phyloP scores from a whole-genome alignment of 2,329 filamentous ascomycete genomes.

The Aspergillus aculeatinus region DNA sequence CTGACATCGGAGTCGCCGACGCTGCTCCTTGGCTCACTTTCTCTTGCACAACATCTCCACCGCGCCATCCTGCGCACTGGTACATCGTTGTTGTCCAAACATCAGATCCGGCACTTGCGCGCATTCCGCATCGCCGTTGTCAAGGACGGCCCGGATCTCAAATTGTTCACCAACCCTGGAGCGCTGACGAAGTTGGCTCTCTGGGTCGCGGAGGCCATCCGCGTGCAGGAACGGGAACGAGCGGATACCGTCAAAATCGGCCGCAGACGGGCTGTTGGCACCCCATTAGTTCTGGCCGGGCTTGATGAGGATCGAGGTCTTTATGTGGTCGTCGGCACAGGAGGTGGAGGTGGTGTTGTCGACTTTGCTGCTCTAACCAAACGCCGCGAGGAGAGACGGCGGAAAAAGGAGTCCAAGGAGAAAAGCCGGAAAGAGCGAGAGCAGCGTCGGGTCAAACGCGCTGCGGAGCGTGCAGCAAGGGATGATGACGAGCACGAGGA shows the following conservation, averaged over 20 bases:
- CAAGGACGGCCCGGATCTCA: constrained; percentile 87
- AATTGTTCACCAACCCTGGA: constrained; percentile 88
- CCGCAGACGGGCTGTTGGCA: constrained; percentile 53
- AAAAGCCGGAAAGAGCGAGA: constrained; percentile 63
- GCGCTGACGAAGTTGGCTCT: constrained; percentile 90
- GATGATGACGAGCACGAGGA: constrained; percentile 54
- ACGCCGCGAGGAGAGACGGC: constrained; percentile 62
- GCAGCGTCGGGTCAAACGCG: constrained; percentile 62
- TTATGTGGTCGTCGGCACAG: constrained; percentile 90
- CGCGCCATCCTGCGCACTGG: constrained; percentile 91
- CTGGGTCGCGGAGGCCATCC: constrained; percentile 90
- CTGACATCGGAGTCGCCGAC: constrained; percentile 46
- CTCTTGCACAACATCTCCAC: constrained; percentile 84
- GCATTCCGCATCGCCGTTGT: constrained; percentile 95
- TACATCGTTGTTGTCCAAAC: constrained; percentile 86
- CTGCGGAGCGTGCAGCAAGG: constrained; percentile 50
- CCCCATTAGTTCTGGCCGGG: constrained; percentile 85
- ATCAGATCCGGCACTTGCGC: constrained; percentile 86
- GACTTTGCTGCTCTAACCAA: constrained; percentile 66
- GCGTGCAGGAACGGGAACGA: constrained; percentile 82
- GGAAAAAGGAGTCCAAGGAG: constrained; percentile 63
- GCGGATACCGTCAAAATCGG: constrained; percentile 62
- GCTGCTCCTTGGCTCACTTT: constrained; percentile 70
- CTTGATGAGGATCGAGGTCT: constrained; percentile 83
- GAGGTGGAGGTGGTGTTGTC: constrained; percentile 75